Conservation (phyloP, 495 filamentous ascomycete genomes). For the Daldinia caldariorum region DNA sequence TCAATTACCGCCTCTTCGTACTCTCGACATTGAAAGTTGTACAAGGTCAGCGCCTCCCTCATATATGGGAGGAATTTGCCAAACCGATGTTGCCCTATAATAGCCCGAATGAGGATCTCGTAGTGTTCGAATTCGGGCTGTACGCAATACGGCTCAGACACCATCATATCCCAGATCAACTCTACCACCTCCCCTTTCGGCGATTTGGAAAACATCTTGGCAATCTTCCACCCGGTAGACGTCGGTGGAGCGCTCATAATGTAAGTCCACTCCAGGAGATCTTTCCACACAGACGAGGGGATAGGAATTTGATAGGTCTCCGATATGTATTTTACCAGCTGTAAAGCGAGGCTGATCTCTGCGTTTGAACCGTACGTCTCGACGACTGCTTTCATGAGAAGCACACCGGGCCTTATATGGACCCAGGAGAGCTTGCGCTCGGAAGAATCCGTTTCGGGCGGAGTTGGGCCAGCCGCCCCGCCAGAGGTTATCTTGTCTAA, state of each 20-base stretch:
- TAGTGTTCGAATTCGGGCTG: constrained; percentile 47
- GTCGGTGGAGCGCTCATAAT: constrained; percentile 41
- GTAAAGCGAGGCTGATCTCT: constrained; percentile 45
- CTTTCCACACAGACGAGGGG: constrained; percentile 45
- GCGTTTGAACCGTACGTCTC: constrained; percentile 50
- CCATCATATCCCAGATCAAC: constrained; percentile 51
- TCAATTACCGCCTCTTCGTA: constrained; percentile 49
- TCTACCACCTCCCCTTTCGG: constrained; percentile 35
- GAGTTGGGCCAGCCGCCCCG: not conserved
- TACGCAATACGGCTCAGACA: constrained; percentile 43
- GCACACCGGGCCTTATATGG: constrained; percentile 42
- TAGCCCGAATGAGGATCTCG: constrained; percentile 43
- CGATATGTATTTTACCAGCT: constrained; percentile 48
- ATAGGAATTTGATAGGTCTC: constrained; percentile 43
- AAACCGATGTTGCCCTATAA: constrained; percentile 38
- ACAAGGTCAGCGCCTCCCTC: constrained; percentile 41
- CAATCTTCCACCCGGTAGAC: constrained; percentile 44
- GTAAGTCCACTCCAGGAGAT: constrained; percentile 52
- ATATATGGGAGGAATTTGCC: constrained; percentile 39
- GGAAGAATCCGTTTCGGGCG: too few relatives aligned
- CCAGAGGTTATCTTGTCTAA: not conserved
- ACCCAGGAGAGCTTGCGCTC: too few relatives aligned
- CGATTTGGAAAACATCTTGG: constrained; percentile 36
- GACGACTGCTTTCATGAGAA: constrained; percentile 49
- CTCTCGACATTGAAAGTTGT: constrained; percentile 37